Conservation (phyloP, 1,284 basidiomycete species). For the Lentinula novae-zelandiae region DNA sequence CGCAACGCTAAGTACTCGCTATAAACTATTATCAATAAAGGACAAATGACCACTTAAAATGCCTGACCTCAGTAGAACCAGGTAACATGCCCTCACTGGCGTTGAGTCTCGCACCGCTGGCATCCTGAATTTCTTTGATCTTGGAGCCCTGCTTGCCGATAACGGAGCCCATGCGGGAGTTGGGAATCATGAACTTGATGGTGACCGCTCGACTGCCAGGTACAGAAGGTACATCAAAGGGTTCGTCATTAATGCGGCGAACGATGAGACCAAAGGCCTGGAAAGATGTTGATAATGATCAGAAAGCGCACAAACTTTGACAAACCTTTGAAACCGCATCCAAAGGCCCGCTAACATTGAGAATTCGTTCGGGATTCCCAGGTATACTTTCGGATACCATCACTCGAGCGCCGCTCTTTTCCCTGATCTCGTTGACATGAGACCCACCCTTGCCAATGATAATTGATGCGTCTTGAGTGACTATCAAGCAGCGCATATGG, state of each 20-base stretch:
- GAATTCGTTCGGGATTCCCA: constrained; percentile 96
- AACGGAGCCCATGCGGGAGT: constrained; percentile 98
- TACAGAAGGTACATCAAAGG: constrained; percentile 95
- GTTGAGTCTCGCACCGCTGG: constrained; percentile 92
- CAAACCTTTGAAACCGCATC: constrained; percentile 96
- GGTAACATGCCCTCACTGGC: constrained; percentile 98
- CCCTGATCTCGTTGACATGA: constrained; percentile 98
- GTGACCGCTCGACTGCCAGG: constrained; percentile 98
- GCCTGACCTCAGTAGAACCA: constrained; percentile 90
- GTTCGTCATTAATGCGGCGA: constrained; percentile 98
- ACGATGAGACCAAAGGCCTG: constrained; percentile 99
- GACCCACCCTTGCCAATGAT: constrained; percentile 97
- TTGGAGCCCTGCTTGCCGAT: constrained; percentile 98
- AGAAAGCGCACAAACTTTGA: constrained; percentile 12
- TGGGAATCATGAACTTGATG: constrained; percentile 99
- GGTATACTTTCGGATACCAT: constrained; percentile 96
- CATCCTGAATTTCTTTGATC: constrained; percentile 99
- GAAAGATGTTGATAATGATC: constrained; percentile 14
- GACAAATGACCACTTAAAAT: constrained; percentile 13
- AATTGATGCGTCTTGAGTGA: constrained; percentile 98
- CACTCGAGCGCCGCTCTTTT: constrained; percentile 94
- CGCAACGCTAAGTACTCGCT: constrained; percentile 95
- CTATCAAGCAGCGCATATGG: constrained; percentile 94
- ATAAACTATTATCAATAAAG: constrained; percentile 16
- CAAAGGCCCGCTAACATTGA: constrained; percentile 95